Evolutionary conservation across 768 basidiomycete species (phyloP), one percentile per base, ranked within the genome.

Genomic region (Kwoniella pini): DNA sequence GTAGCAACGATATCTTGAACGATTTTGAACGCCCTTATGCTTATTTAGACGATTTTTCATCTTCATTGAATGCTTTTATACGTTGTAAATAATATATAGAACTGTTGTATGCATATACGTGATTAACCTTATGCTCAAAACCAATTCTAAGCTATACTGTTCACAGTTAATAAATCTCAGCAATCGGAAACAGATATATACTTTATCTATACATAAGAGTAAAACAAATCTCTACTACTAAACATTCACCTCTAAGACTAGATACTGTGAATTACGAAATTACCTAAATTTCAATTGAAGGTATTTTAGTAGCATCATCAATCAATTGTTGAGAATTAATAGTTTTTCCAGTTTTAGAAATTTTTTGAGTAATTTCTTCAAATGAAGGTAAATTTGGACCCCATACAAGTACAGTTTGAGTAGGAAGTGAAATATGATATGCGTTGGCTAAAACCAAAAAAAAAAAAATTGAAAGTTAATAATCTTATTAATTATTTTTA

Each of bases 301-400:
- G 65, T 30, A 72, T 26, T 30, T 60, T 55, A 6, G 38, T 42
- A 24, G 55, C 36, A 24, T 70, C 67, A 21, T 48, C 50, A 6
- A 71, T 49, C 4, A 57, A 19, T 38, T 69, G 62, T 42, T 65
- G 50, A 4, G 40, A 30, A 17, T 45, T 28, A 46, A 71, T 67
- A 59, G 64, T 55, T 62, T 80, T 80, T 2, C 79, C 79, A 2
- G 79, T 80, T 74, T 80, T 80, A 1, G 62, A 65, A 57, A 80
- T 79, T 67, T 76, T 77, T 22, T 67, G 72, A 3, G 75, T 72
- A 12, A 80, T 64, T 1, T 53, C 44, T 10, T 76, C 75, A 52
- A 78, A 74, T 12, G 69, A 54, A 12, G 76, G 76, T 15, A 79
- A 55, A 19, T 56, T 50, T 1, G 69, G 65, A 22, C 74, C 77